Base-by-base conservation (phyloP, 2,329 filamentous ascomycete genomes). In the Aspergillus quadrilineatus region DNA sequence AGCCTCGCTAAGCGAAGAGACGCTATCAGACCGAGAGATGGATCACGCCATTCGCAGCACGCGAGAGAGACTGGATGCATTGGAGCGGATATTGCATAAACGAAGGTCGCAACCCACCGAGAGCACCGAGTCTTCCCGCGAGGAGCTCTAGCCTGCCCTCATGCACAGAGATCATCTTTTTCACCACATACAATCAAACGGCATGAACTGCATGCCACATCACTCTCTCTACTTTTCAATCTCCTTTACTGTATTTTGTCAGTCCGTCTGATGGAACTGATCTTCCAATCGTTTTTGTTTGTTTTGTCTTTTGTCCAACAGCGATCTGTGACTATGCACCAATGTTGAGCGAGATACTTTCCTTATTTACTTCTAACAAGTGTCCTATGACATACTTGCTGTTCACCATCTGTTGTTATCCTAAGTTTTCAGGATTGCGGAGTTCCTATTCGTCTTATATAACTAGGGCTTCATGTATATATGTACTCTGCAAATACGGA, bases 1-100 rank as follows among this genome's bases (percentile, higher is more conserved):
- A 62, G 78, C 81, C 2, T 80, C 80, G 32, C 79, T 85, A 2
- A 77, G 83, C 26, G 82, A 87, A 65, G 85, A 87, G 55, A 85
- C 81, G 47, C 89, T 93, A 83, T 85, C 85, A 46, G 85, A 89
- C 64, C 80, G 84, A 34, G 87, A 94, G 69, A 82, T 96, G 57
- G 84, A 86, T 61, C 85, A 95, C 76, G 89, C 91, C 17, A 93
- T 97, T 58, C 80, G 84, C 53, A 84, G 96, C 30, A 97, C 93
- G 2, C 90, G 97, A 70, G 89, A 96, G 77, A 88, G 90, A 67
- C 77, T 99, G 32, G 82, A 83, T 54, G 84, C 89, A 42, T 75
- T 99, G 60, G 92, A 92, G 73, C 82, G 83, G 42, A 88, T 90
- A 30, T 81, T 93, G 50, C 82, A 84, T 60, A 82, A 80, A 68